Conservation (phyloP, 106 monocot species). For the Phalaenopsis equestris region DNA sequence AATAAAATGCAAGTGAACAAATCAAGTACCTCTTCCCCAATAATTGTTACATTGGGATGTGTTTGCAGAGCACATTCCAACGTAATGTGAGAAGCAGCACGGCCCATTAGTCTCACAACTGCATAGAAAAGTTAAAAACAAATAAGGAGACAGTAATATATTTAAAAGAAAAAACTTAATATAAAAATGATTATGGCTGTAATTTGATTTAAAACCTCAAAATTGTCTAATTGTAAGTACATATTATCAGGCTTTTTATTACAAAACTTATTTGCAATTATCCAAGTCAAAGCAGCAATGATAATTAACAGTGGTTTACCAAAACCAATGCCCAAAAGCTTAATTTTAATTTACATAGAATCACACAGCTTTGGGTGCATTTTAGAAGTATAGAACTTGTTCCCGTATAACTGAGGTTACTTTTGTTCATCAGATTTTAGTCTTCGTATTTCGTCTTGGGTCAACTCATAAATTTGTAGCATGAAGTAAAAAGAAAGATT, state of each 20-base stretch:
- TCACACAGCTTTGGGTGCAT: background rate
- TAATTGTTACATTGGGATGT: constrained; percentile 87
- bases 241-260: background rate
- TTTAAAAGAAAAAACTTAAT: background rate
- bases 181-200: background rate
- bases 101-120: constrained; percentile 99
- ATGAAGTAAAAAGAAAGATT: background rate
- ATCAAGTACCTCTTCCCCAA: constrained; percentile 88
- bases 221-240: background rate
- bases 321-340: background rate
- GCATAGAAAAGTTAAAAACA: constrained; percentile 5
- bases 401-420: background rate
- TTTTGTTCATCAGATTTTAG: background rate
- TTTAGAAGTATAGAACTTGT: background rate
- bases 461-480: background rate
- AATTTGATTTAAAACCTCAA: background rate
- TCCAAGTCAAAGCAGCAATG: background rate
- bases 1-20: constrained; percentile 4
- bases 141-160: background rate
- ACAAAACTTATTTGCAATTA: background rate
- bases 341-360: background rate
- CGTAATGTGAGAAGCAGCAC: constrained; percentile 98
- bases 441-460: background rate
- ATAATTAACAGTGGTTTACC: background rate
- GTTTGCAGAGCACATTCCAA: constrained; percentile 97